Percentiles rank a stretch among this genome's conserved stretches.
Conservation (phyloP, 1,284 basidiomycete species). For the Hypsizygus ulmarius region DNA sequence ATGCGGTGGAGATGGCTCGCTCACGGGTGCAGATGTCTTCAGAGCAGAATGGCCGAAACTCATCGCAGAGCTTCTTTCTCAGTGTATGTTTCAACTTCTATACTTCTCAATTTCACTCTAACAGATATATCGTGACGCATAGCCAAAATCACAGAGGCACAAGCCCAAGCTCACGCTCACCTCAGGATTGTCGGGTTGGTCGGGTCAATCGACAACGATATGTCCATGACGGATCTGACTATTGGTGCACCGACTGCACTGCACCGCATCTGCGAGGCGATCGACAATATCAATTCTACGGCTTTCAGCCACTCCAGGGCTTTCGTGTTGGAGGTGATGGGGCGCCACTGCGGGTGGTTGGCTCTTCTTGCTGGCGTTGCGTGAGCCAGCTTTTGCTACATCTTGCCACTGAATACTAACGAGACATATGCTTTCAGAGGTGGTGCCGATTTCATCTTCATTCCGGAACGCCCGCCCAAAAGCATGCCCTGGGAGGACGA, state of each 20-base stretch:
- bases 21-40: conserved; percentile 95
- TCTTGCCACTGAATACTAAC: conserved; percentile 12
- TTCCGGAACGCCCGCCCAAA: conserved; percentile 88
- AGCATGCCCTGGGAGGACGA: conserved; percentile 84
- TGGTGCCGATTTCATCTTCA: conserved; percentile 97
- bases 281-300: conserved; percentile 98
- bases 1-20: conserved; percentile 94
- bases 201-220: conserved; percentile 98
- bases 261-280: conserved; percentile 94
- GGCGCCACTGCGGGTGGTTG: conserved; percentile 96
- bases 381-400: conserved; percentile 37
- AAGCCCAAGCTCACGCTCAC: conserved; percentile 71
- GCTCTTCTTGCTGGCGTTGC: conserved; percentile 92
- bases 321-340: conserved; percentile 99
- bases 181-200: conserved; percentile 97
- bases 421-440: conserved; percentile 55
- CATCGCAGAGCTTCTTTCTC: conserved; percentile 63
- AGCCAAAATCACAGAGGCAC: conserved; percentile 76
- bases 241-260: conserved; percentile 96
- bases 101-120: not conserved
- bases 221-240: conserved; percentile 96
- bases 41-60: conserved; percentile 91
- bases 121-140: conserved; percentile 7
- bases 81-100: conserved; percentile 39
- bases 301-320: conserved; percentile 95